phyloP scores from a whole-genome alignment of 352 stramenopile genomes.

The Phytophthora fragariae region DNA sequence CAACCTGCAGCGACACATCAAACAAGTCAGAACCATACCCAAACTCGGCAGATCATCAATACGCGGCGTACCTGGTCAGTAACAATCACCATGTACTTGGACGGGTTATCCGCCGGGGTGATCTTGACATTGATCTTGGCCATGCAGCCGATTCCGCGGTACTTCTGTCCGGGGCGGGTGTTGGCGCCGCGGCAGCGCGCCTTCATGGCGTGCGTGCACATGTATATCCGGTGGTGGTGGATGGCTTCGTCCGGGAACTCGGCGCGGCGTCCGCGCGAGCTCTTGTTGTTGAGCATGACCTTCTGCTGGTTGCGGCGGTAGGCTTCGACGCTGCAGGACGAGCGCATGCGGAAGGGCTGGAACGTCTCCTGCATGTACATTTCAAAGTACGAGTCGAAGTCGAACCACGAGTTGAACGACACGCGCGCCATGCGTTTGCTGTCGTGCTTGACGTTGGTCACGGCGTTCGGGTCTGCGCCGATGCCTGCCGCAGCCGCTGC shows the following conservation, averaged over 20 bases:
- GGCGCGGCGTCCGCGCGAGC: slow-evolving; percentile 76
- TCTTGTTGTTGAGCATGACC: slow-evolving; percentile 91
- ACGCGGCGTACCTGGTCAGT: slow-evolving; percentile 71
- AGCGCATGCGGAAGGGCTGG: slow-evolving; percentile 89
- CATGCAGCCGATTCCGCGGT: slow-evolving; percentile 85
- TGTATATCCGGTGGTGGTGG: slow-evolving; percentile 91
- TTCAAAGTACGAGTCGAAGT: slow-evolving; percentile 89
- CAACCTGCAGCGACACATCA: slow-evolving; percentile 53
- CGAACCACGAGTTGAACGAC: slow-evolving; percentile 89
- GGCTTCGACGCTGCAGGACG: slow-evolving; percentile 82
- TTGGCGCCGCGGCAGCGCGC: slow-evolving; percentile 79
- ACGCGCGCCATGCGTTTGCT: slow-evolving; percentile 87
- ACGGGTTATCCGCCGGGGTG: slow-evolving; percentile 78
- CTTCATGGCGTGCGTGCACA: slow-evolving; percentile 91
- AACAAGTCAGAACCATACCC: not conserved
- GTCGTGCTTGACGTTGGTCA: slow-evolving; percentile 57
- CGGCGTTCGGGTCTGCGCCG: slow-evolving; percentile 24
- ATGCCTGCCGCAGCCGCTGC: slow-evolving; percentile 26
- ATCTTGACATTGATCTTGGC: slow-evolving; percentile 92
- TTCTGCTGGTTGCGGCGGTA: slow-evolving; percentile 89
- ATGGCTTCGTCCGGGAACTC: slow-evolving; percentile 85
- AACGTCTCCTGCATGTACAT: slow-evolving; percentile 91
- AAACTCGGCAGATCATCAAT: too few relatives aligned
- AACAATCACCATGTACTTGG: slow-evolving; percentile 90
- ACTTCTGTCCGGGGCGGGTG: slow-evolving; percentile 81